Evolutionary conservation across 345 rosid species (phyloP), one percentile per base, ranked within the genome.

Genomic region (Brassica juncea): DNA sequence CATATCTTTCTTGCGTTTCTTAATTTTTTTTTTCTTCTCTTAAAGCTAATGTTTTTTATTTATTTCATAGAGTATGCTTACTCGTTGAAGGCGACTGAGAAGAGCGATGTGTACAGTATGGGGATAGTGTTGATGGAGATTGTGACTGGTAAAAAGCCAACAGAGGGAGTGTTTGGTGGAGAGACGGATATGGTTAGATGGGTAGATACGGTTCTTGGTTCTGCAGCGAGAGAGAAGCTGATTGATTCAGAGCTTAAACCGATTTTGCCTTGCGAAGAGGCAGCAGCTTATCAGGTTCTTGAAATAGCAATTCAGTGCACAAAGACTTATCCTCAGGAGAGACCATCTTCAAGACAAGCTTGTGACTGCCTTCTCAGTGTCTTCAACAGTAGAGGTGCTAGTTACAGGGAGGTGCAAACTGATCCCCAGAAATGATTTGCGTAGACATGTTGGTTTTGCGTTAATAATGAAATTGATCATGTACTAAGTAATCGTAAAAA

Each of bases 71-170:
- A 93, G 85, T 91, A 89, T 71, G 99, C 97, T 6, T 92, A 92
- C 83, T 85, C 97, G 1, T 63, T 89, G 42, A 92, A 91, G 84
- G 92, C 92, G 7, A 88, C 89, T 2, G 99, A 92, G 84, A 94
- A 89, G 84, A 90, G 91, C 16, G 99, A 94, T 75, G 96, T 95
- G 16, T 95, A 87, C 77, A 95, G 97, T 66, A 82, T 90, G 89
- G 98, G 99, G 1, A 93, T 95, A 6, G 94, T 95, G 82, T 84
- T 93, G 70, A 89, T 95, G 85, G 99, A 95, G 90, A 88, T 95
- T 11, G 93, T 95, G 3, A 86, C 87, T 0, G 99, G 99, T 58
- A 93, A 85, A 81, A 87, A 85, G 89, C 98, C 99, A 9, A 93
- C 94, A 0, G 98, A 88, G 66, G 84, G 75, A 28, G 15, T 57